Evolutionary conservation across 305 asterid genomes (phyloP), one percentile per base, ranked within the genome.

Genomic region (Withania somnifera): DNA sequence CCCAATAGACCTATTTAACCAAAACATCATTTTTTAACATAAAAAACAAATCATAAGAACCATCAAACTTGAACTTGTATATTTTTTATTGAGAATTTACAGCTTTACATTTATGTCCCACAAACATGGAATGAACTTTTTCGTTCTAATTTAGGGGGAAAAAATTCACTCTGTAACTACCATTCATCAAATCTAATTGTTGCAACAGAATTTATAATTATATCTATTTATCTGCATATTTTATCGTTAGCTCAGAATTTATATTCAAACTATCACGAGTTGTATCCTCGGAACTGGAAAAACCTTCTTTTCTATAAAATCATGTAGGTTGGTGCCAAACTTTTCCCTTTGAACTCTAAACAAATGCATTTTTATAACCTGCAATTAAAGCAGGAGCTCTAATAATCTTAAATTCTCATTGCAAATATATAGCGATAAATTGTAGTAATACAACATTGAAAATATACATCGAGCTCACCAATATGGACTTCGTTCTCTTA

Each of bases 121-220:
- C 10, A 28, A 40, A 7, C 8, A 28, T 61, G 67, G 67, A 52
- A 67, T 15, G 9, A 38, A 36, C 0, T 5, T 19, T 11, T 20
- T 38, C 1, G 0, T 40, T 68, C 15, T 40, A 38, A 11, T 68
- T 38, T 10, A 50, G 15, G 28, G 1, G 7, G 7, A 22, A 34
- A 4, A 13, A 47, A 11, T 11, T 51, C 7, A 22, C 14, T 11
- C 71, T 28, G n/a, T 17, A 13, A 1, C 10, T 86, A 91, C 94
- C 97, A 89, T 66, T 92, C 94, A 56, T 91, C 89, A 61, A 91
- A 92, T 56, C 84, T 86, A 79, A 92, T 89, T 6, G 90, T 89
- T 58, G 94, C 92, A 20, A 94, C 94, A 2, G 89, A 84, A 69
- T 92, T 89, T 80, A 92, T 86, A n/a, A 92, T 76, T 80, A 90